phyloP scores from a whole-genome alignment of 352 stramenopile genomes.

The Globisporangium nagaii region DNA sequence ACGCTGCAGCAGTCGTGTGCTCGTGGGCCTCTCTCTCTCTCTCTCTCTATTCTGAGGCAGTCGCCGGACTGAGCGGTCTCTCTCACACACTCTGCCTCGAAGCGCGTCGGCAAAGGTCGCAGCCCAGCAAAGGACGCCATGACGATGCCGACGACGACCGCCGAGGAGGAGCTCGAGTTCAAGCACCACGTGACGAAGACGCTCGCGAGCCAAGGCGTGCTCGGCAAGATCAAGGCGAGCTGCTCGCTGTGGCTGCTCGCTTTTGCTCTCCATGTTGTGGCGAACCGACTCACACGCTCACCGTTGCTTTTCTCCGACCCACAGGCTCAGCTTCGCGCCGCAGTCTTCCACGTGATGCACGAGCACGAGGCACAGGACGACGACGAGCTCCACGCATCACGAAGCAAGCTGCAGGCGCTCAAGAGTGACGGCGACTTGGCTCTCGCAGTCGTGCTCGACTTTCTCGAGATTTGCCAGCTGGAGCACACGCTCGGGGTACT shows the following conservation, averaged over 20 bases:
- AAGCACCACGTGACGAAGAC: slow-evolving; percentile 57
- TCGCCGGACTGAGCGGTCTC: no score
- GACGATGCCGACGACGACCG: slow-evolving; percentile 19
- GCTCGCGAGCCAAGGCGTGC: slow-evolving; percentile 54
- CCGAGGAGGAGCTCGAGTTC: slow-evolving; percentile 49
- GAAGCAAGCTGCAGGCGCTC: slow-evolving; percentile 17
- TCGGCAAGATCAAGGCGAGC: slow-evolving; percentile 65
- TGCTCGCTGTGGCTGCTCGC: neutral
- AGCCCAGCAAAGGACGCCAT: no score
- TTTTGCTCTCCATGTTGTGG: neutral
- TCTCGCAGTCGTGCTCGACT: slow-evolving; percentile 50
- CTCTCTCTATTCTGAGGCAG: no score
- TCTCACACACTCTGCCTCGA: no score
- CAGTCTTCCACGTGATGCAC: slow-evolving; percentile 78
- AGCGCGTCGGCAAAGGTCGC: no score
- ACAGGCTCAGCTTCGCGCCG: slow-evolving; percentile 62
- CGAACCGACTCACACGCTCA: neutral
- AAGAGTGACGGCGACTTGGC: slow-evolving; percentile 23
- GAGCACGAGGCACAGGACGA: slow-evolving; percentile 18
- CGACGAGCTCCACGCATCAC: slow-evolving; percentile 1
- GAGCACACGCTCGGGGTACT: slow-evolving; percentile 52
- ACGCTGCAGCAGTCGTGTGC: no score
- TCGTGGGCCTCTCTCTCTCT: no score
- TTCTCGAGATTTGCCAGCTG: slow-evolving; percentile 52
- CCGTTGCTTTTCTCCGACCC: neutral